Percentiles rank a stretch among this genome's conserved stretches.
Conservation (phyloP, 2,329 filamentous ascomycete species). For the Ceratocystis smalleyi region DNA sequence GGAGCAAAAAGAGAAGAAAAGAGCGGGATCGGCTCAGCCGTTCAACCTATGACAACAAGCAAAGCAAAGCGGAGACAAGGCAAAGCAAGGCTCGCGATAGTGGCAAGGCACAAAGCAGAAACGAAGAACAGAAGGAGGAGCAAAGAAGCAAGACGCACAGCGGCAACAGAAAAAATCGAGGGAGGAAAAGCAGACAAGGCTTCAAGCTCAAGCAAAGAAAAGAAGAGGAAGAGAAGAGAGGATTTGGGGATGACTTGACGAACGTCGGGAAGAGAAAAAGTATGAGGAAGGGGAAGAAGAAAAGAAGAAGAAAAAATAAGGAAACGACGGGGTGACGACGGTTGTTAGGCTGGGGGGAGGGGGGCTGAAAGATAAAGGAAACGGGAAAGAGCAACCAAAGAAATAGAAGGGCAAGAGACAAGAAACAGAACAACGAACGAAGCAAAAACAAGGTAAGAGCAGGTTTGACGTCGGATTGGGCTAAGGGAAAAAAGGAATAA, state of each 20-base stretch:
- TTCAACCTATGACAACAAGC: constrained; percentile 3
- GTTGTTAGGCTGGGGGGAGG: background rate
- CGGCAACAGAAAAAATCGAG: constrained; percentile 1
- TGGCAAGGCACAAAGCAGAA: background rate
- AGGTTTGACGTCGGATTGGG: background rate
- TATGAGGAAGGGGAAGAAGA: background rate
- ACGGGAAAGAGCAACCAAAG: background rate
- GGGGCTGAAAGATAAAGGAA: constrained; percentile 2
- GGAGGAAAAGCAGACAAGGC: background rate
- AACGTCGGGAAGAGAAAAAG: background rate
- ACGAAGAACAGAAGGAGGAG: background rate
- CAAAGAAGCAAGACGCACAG: background rate
- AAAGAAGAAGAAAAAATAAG: background rate
- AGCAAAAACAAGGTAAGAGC: background rate
- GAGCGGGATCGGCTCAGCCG: constrained; percentile 13
- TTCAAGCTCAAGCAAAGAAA: background rate
- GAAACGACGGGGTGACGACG: background rate
- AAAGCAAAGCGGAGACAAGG: too few relatives aligned
- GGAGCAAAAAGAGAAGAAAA: constrained; percentile 5
- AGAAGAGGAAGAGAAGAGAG: background rate
- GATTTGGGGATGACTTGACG: background rate
- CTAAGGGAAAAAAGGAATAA: background rate
- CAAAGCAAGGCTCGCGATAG: constrained; percentile 2
- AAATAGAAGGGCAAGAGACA: too few relatives aligned
- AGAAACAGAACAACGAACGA: background rate